Evolutionary conservation across 1,139 yeast genomes (phyloP), one percentile per base, ranked within the genome.

Genomic region (Meyerozyma smithsonii): DNA sequence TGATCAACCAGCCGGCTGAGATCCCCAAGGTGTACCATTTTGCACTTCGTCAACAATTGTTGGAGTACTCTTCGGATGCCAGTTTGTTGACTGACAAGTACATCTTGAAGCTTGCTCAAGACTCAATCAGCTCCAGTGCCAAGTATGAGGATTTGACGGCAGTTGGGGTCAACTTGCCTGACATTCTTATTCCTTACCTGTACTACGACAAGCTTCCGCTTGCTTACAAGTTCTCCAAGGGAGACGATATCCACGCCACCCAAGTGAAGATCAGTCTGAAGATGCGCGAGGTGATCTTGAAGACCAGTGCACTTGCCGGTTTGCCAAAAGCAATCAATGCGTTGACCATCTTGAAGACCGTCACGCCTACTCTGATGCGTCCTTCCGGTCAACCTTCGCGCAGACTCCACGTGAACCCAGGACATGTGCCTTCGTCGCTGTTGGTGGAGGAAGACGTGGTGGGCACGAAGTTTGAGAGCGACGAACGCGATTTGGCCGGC

Each of bases 311-410:
- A 0, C 64, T 89, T 37, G 78, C 81, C 12, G 97, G 97, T 0
- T 69, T 89, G 18, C 97, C 97, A 1, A 83, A 82, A 49, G 77
- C 90, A 2, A 89, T 89, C 58, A 89, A 89, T 58, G 77, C 95
- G 1, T 63, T 89, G 53, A 82, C 78, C 61, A 67, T 72, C 32
- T 66, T 88, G 44, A 81, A 79, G 48, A 72, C 74, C 33, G 81
- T 69, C 0, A 85, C 95, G 0, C 95, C 96, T 1, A 56, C 65
- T 1, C 55, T 51, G 39, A 57, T 71, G 43, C 59, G 57, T 36
- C 66, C 72, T 3, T 43, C 49, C n/a, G 40, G 32, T 21, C 47
- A 49, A 30, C 64, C 73, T 0, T 63, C 58, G 36, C 53, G 77
- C 35, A 55, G 60, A 2, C 51, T 59, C 16, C 51, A 56, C 4